Base-by-base conservation (phyloP, 306 rosid genomes). In the Vicia sativa region DNA sequence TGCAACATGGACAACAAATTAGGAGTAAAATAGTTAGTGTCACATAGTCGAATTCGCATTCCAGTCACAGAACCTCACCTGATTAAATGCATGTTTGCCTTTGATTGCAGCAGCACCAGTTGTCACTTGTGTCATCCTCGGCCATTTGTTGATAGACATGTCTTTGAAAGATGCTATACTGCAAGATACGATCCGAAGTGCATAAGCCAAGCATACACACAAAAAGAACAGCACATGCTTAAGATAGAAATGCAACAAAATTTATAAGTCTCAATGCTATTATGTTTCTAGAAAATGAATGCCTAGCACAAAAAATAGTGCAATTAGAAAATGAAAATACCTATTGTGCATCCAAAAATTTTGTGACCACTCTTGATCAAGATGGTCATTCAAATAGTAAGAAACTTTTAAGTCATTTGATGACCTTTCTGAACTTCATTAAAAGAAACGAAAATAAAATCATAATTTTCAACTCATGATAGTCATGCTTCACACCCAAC, bases 91-190 rank as follows among this genome's bases (percentile, higher is more conserved):
- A 34, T 90, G 91, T 71, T 86, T 85, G 5, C 91, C 83, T 81
- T 86, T 90, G 43, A 90, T 81, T 65, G 96, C 92, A 76, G 98
- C 89, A 62, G 88, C 93, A 68, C 96, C 98, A 4, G 96, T 86
- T 66, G 91, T 82, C 79, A 88, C 90, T 74, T 86, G 86, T n/a
- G 96, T 87, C 87, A 80, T 88, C 80, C 91, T 88, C 79, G 87
- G 97, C 97, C 95, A 90, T 78, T 87, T 90, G 78, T 93, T 86
- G 68, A 88, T 79, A 46, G 95, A 86, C 71, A 86, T 92, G 81
- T 89, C 80, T 67, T 93, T 83, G 72, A 90, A 92, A 57, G 91
- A 19, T 73, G 84, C 78, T 18, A 86, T 73, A 49, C 98, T 92
- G 78, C 83, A 86, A 77, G 68, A 77, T 63, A 72, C 65, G 84